Evolutionary conservation across 2,329 filamentous ascomycete species (phyloP), one percentile per base, ranked within the genome.

Genomic region (Ilyonectria mors-panacis): DNA sequence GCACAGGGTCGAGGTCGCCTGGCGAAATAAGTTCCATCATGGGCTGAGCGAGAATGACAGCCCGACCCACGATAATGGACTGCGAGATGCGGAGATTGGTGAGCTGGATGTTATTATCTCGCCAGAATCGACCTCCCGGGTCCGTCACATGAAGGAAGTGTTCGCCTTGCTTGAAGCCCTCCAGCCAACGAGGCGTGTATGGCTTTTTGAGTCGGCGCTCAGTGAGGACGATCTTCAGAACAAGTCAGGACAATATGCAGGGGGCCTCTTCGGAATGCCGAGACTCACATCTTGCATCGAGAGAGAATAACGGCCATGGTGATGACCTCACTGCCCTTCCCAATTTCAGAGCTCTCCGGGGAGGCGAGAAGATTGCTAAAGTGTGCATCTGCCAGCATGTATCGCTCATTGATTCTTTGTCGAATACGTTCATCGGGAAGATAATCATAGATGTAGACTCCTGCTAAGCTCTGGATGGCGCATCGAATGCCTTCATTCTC

Each of bases 361-460:
- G 73, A 65, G 28, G 71, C 70, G 0, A 82, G 74, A 30, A 82
- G 70, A 6, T 67, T 53, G 15, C 70, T 74, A 28, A 81, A 73
- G 5, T 80, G 77, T 3, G 65, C 33, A 45, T 81, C 79, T 4
- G 80, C 79, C 19, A 69, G 59, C 12, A 51, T 45, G 63, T 81
- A 82, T 21, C 76, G 75, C 12, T 76, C 60, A 48, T 82, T 82
- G 58, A 82, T 78, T 13, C 77, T 74, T 10, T 70, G 70, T 17
- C 76, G 74, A 13, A 83, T 71, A 6, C 66, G 66, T 9, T 80
- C 75, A 30, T 76, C 70, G 1, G 80, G 81, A 17, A 78, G 63
- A 37, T 83, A 83, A 62, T 83, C 81, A 62, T 82, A 81, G 6
- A 83, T 79, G 33, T 83, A 83, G 1, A 82, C 78, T 2, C 81